These are phyloP conservation scores for Hypoxylon subgilvum DNA, from an alignment of 495 filamentous ascomycete genomes.

Conservation along the genomic window DNA sequence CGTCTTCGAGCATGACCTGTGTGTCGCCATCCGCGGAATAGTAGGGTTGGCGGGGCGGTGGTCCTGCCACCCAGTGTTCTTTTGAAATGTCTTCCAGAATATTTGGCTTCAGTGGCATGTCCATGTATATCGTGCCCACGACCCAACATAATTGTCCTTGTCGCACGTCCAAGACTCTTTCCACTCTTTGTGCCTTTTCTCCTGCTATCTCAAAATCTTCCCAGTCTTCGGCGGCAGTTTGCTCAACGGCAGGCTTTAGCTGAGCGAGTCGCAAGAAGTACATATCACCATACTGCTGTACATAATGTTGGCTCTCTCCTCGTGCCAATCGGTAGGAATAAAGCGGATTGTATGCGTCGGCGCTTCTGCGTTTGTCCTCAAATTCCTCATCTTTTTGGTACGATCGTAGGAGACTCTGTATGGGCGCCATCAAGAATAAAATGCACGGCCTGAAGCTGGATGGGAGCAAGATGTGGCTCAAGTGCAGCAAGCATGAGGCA, in stretches of 20 bases:
- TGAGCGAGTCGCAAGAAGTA: conserved; percentile 91
- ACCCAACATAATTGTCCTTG: conserved; percentile 98
- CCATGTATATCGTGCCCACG: conserved; percentile 91
- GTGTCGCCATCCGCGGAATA: conserved; percentile 62
- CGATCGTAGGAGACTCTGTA: too few relatives aligned
- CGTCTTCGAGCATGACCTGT: conserved; percentile 89
- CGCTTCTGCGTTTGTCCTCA: too few relatives aligned
- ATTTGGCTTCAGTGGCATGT: conserved; percentile 95
- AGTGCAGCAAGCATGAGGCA: too few relatives aligned
- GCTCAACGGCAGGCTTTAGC: conserved; percentile 83
- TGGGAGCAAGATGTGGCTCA: too few relatives aligned
- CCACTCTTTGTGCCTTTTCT: conserved; percentile 74
- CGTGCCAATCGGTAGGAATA: conserved; percentile 73
- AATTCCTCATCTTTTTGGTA: too few relatives aligned
- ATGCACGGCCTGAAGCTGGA: too few relatives aligned
- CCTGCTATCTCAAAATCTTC: conserved; percentile 76
- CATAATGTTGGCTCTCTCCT: conserved; percentile 78
- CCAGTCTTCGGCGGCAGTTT: conserved; percentile 76
- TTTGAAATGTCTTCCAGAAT: conserved; percentile 94
- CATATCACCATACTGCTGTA: conserved; percentile 96
- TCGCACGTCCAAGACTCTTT: conserved; percentile 91
- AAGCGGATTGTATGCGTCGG: conserved; percentile 47
- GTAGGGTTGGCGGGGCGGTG: too few relatives aligned
- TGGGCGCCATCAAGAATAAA: too few relatives aligned
- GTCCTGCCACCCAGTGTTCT: too few relatives aligned